Percentiles rank a stretch among this genome's conserved stretches.
Evolutionary conservation across 345 rosid genomes (phyloP).

Genomic region (Heritiera fomes): DNA sequence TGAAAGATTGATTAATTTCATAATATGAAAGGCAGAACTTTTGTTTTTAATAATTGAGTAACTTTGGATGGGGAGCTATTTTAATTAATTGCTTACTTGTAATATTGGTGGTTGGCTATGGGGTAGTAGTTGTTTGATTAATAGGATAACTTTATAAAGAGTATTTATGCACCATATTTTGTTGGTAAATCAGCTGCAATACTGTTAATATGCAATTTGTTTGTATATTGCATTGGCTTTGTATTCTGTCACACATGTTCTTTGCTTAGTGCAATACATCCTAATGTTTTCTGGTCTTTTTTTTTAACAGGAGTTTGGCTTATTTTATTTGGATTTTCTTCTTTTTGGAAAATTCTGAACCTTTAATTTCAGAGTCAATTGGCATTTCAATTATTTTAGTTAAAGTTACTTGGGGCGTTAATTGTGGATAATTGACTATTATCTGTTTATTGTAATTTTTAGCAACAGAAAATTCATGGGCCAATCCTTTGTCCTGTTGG

Average conservation of each 20-base stretch:
- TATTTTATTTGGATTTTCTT: not conserved
- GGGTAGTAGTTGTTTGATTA: constrained; percentile 9
- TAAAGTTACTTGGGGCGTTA: not conserved
- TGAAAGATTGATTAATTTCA: constrained; percentile 2
- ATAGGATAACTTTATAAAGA: not conserved
- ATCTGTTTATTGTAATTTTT: not conserved
- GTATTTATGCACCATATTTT: not conserved
- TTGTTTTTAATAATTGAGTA: not conserved
- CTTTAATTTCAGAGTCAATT: not conserved
- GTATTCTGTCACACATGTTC: not conserved
- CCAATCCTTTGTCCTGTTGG: not conserved
- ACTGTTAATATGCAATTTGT: not conserved
- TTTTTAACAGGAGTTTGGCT: not conserved
- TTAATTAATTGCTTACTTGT: not conserved
- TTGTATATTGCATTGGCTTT: not conserved
- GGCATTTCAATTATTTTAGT: not conserved
- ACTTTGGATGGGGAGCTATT: not conserved
- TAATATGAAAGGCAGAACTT: not conserved
- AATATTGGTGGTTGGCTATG: not conserved
- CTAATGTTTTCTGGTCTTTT: not conserved
- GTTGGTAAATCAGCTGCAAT: not conserved
- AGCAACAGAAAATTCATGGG: not conserved
- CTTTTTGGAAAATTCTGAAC: not conserved
- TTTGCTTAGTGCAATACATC: not conserved
- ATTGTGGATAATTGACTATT: not conserved